A percentile compares a stretch with the other conserved stretches of the same genome.
Conservation (phyloP, 2,329 filamentous ascomycete genomes). For the Pestalotiopsis fici region DNA sequence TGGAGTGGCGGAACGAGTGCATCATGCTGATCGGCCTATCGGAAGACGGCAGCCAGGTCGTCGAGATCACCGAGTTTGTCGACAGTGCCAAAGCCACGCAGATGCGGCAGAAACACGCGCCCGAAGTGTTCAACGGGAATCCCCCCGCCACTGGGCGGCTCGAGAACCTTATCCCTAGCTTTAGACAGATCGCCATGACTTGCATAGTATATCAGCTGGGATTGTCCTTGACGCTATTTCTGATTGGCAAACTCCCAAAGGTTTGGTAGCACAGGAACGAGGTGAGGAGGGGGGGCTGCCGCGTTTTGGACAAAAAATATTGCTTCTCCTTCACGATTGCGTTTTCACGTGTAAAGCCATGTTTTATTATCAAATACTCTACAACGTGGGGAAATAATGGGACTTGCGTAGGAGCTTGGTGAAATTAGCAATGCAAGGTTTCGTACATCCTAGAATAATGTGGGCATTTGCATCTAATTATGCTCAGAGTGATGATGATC, state of each 20-base stretch:
- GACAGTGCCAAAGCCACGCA: conserved; percentile 40
- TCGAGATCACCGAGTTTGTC: conserved; percentile 38
- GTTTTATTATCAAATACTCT: neutral
- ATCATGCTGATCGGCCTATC: conserved; percentile 31
- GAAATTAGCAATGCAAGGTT: neutral
- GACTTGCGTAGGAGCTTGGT: neutral
- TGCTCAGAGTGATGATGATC: no score
- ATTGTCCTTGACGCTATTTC: neutral
- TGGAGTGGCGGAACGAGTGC: conserved; percentile 33
- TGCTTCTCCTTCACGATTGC: neutral
- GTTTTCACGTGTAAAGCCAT: neutral
- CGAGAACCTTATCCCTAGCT: neutral
- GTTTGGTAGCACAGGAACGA: neutral
- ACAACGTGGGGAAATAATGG: neutral
- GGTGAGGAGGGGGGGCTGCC: neutral
- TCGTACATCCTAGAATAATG: neutral
- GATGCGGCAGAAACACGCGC: conserved; percentile 30
- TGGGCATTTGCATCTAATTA: no score
- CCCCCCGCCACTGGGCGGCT: neutral
- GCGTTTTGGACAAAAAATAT: neutral
- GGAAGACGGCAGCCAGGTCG: conserved; percentile 24
- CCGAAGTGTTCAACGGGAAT: conserved; percentile 23
- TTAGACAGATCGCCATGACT: neutral
- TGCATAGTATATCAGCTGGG: conserved; percentile 6
- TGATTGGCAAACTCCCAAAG: neutral